A percentile compares a stretch with the other conserved stretches of the same genome.
phyloP scores from a whole-genome alignment of 139 green algal species.

The Coccomyxa sp. region DNA sequence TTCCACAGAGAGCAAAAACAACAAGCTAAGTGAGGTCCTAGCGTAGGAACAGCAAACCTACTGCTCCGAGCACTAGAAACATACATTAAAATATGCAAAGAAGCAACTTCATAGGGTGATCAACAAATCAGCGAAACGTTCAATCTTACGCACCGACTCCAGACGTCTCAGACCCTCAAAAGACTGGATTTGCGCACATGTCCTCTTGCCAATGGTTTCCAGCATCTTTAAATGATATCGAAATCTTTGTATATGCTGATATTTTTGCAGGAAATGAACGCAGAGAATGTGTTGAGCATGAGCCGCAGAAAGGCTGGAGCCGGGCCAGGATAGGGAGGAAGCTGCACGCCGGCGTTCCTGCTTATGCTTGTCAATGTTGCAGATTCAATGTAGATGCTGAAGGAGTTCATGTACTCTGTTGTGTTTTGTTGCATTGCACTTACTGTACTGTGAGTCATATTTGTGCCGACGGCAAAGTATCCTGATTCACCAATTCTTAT shows the following conservation, averaged over 20 bases:
- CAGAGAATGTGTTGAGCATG: not conserved
- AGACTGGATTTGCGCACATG: not conserved
- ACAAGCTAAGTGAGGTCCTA: too few species aligned
- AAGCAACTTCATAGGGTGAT: not conserved
- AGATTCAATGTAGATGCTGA: too few species aligned
- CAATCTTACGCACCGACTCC: not conserved
- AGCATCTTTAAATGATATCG: not conserved
- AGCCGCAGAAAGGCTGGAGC: not conserved
- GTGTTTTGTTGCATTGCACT: not conserved
- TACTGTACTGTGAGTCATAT: not conserved
- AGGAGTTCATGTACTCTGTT: too few species aligned
- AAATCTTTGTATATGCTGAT: not conserved
- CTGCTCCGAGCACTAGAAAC: not conserved
- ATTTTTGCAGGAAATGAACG: not conserved
- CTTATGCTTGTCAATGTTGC: too few species aligned
- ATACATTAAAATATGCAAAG: not conserved
- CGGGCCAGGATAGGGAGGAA: not conserved
- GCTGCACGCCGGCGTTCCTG: not conserved
- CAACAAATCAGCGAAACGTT: not conserved
- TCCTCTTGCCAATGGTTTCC: not conserved
- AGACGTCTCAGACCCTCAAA: not conserved
- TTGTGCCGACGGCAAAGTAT: not conserved
- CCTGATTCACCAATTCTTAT: not conserved
- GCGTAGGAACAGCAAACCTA: too few species aligned
- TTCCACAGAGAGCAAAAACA: too few species aligned